phyloP scores from a whole-genome alignment of 805 yeast genomes.

The Nakazawaea wyomingensis region DNA sequence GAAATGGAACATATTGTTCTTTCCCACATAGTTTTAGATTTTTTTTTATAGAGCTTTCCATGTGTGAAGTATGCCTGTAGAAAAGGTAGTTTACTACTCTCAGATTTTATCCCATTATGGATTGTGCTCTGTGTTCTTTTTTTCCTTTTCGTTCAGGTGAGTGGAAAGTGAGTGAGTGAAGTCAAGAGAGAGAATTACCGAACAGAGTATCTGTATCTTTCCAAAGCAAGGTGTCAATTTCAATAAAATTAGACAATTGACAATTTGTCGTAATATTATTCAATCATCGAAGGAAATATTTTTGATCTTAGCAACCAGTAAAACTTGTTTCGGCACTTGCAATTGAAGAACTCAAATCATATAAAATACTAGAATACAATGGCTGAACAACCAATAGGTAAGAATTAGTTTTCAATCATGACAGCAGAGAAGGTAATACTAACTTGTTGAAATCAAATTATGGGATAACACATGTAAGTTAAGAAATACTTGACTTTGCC shows the following conservation, averaged over 20 bases:
- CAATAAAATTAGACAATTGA: no score
- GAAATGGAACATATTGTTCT: background rate
- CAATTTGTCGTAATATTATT: no score
- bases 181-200: no score
- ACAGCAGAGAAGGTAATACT: background rate
- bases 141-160: background rate
- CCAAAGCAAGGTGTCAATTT: no score
- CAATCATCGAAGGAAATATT: no score
- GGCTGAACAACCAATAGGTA: conserved; percentile 17
- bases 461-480: background rate
- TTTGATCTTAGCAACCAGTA: no score
- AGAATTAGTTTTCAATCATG: background rate
- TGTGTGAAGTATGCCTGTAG: no score
- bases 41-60: no score
- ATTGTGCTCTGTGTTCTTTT: no score
- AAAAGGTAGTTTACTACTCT: background rate
- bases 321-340: no score
- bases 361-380: background rate
- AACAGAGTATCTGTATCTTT: no score
- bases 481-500: background rate
- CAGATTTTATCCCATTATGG: background rate
- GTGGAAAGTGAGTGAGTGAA: background rate
- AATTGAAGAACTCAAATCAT: no score
- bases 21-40: background rate
- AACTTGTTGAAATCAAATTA: background rate